Evolutionary conservation across 2,329 filamentous ascomycete genomes (phyloP).

Genomic region (Dothideomycetes sp.): DNA sequence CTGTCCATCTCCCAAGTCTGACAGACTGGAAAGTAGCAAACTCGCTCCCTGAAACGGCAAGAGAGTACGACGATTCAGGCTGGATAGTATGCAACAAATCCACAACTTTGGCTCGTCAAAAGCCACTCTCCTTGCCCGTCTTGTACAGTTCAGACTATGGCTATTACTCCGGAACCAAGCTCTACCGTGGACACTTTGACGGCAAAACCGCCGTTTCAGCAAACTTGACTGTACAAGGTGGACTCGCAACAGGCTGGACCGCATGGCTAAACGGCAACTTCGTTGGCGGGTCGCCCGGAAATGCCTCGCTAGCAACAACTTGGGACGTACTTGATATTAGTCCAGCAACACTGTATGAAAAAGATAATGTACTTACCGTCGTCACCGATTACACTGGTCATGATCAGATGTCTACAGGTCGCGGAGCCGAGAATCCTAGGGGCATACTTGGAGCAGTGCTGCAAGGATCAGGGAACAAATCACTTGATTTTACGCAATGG

Average conservation of each 20-base stretch:
- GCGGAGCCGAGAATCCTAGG: slow-evolving; percentile 41
- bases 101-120: slow-evolving; percentile 27
- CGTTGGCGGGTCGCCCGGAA: slow-evolving; percentile 47
- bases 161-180: slow-evolving; percentile 33
- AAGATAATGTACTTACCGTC: slow-evolving; percentile 43
- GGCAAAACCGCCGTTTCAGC: slow-evolving; percentile 29
- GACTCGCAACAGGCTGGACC: slow-evolving; percentile 45
- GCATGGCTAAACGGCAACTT: slow-evolving; percentile 50
- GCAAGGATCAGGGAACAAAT: slow-evolving; percentile 18
- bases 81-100: slow-evolving; percentile 36
- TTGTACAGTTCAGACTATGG: slow-evolving; percentile 35
- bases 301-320: slow-evolving; percentile 32
- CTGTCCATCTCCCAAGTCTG: slow-evolving; percentile 32
- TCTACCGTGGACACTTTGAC: slow-evolving; percentile 35
- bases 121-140: slow-evolving; percentile 32
- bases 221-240: slow-evolving; percentile 43
- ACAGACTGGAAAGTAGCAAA: slow-evolving; percentile 40
- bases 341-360: slow-evolving; percentile 34
- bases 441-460: slow-evolving; percentile 47
- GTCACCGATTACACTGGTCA: slow-evolving; percentile 55
- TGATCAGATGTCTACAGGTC: slow-evolving; percentile 41
- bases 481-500: slow-evolving; percentile 44
- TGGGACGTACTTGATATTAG: slow-evolving; percentile 42
- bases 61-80: slow-evolving; percentile 37
- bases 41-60: slow-evolving; percentile 39